Conservation (phyloP, 2,329 filamentous ascomycete species). For the Fusarium xylarioides region DNA sequence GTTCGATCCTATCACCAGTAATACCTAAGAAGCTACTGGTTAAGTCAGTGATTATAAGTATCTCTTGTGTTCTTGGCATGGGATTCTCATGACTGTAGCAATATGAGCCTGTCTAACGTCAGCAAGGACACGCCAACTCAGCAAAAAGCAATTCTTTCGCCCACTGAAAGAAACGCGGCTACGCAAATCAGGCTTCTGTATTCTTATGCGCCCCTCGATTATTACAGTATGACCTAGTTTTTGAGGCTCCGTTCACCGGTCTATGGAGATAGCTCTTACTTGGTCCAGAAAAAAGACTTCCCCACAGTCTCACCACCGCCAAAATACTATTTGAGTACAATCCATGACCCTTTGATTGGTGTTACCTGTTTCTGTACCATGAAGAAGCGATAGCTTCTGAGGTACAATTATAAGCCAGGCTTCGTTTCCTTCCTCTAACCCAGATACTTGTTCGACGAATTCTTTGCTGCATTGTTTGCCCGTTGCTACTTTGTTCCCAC, state of each 20-base stretch:
- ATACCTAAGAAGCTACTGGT: not conserved
- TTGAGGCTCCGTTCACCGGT: not conserved
- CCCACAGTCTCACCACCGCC: constrained; percentile 16
- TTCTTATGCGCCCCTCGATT: not conserved
- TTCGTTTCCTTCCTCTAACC: not conserved
- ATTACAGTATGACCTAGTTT: constrained; percentile 5
- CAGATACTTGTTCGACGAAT: not conserved
- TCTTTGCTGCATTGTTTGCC: not conserved
- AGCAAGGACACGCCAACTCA: not conserved
- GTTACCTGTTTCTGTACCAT: not conserved
- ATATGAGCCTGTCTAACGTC: not conserved
- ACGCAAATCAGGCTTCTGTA: not conserved
- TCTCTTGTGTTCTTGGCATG: not conserved
- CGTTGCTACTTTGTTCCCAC: not conserved
- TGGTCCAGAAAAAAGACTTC: constrained; percentile 5
- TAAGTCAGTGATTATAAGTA: not conserved
- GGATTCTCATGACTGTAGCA: not conserved
- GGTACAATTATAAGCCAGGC: not conserved
- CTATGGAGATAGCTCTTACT: not conserved
- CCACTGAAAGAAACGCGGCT: not conserved
- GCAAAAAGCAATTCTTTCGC: not conserved
- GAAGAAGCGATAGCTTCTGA: not conserved
- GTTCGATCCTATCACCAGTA: no score
- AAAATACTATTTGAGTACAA: constrained; percentile 2
- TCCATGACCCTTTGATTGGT: constrained; percentile 29